Percentiles rank a stretch among this genome's conserved stretches.
phyloP scores from a whole-genome alignment of 1,284 basidiomycete species.

The Somion occarium region DNA sequence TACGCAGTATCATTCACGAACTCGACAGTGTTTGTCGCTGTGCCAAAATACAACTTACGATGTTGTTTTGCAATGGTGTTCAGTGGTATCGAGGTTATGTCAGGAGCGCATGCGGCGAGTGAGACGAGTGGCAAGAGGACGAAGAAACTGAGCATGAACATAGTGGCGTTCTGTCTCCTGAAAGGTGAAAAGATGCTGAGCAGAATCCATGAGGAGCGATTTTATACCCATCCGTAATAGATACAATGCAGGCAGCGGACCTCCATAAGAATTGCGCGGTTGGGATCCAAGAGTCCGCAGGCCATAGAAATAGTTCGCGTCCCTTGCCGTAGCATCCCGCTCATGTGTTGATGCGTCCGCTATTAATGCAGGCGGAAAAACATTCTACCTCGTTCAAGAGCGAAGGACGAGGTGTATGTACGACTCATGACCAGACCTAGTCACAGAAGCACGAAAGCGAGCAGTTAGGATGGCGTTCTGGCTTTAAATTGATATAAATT shows the following conservation, averaged over 20 bases:
- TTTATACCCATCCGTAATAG: background rate
- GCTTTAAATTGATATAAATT: too few species aligned
- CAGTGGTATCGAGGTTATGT: background rate
- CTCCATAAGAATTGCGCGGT: background rate
- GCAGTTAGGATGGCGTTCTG: too few species aligned
- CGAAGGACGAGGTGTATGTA: background rate
- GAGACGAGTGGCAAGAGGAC: background rate
- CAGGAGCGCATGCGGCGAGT: background rate
- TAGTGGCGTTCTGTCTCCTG: too few species aligned
- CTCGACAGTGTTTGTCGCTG: constrained; percentile 49
- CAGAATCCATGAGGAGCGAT: background rate
- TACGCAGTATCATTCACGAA: constrained; percentile 37
- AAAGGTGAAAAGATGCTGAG: background rate
- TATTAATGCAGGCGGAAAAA: background rate
- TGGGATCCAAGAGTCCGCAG: background rate
- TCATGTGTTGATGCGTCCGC: background rate
- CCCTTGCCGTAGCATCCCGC: background rate
- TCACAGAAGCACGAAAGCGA: background rate
- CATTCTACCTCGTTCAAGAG: background rate
- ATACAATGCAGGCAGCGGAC: background rate
- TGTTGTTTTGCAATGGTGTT: constrained; percentile 33
- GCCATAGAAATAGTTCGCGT: background rate
- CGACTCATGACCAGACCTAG: background rate
- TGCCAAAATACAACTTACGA: constrained; percentile 49
- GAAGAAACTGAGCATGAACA: background rate